Base-by-base conservation (phyloP, 352 stramenopile genomes). In the Pythium coloratum region DNA sequence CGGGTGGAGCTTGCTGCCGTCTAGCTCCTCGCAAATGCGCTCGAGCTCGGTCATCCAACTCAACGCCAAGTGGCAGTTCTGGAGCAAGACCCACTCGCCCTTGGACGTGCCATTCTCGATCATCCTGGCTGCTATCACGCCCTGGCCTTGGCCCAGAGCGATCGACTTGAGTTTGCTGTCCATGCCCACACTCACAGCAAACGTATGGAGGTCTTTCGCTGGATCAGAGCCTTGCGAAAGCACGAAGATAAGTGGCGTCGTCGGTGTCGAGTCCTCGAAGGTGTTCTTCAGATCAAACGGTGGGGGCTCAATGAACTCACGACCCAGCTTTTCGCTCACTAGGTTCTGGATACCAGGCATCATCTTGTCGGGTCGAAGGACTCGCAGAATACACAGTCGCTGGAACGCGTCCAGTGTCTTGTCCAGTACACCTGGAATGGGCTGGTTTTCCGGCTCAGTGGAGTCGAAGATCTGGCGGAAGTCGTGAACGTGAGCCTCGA, bases 31-130 rank as follows among this genome's bases (percentile, higher is more conserved):
- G 59, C 95, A 98, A 36, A 99, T 96, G 0, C 91, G 87, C 59
- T 99, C 96, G 14, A 99, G 84, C 59, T 98, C 89, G 2, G 88
- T 77, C 90, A 99, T 97, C 96, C 96, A 99, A 55, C 86, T 97
- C 20, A 98, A 94, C 14, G 94, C 94, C 40, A 98, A 76, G 72
- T 98, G 95, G 64, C 94, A 98, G 68, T 98, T 98, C 71, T 98
- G 95, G 5, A 98, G 72, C 51, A 98, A 59, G 12, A 98, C 95
- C 95, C 95, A 98, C 76, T 98, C 93, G 49, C 94, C 94, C 34
- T 82, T 96, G 13, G 88, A 78, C 9, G 84, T 88, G 6, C 86
- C 93, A 63, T 84, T 81, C 54, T 98, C 85, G 33, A 98, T 98
- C 75, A 98, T 92, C 20, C 90, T 75, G 13, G 95, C 83, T 1